phyloP scores from a whole-genome alignment of 495 filamentous ascomycete species.

The Neurospora pannonica region DNA sequence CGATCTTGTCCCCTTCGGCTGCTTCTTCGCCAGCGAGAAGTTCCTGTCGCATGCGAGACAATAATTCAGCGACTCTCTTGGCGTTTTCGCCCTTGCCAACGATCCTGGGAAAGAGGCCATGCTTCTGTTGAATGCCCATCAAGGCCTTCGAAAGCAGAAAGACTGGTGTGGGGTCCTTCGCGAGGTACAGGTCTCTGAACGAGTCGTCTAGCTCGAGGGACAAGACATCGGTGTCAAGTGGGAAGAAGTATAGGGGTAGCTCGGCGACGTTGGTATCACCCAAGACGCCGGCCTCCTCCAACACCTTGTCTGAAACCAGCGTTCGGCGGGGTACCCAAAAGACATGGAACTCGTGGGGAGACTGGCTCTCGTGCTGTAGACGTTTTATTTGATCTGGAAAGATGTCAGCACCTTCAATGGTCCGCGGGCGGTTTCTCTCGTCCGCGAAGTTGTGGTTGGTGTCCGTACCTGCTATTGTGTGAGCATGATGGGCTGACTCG shows the following conservation, averaged over 20 bases:
- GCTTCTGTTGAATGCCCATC: conserved; percentile 84
- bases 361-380: conserved; percentile 71
- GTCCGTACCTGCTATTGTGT: conserved; percentile 70
- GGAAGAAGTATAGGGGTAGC: conserved; percentile 79
- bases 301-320: conserved; percentile 77
- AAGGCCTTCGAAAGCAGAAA: conserved; percentile 86
- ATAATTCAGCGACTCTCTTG: conserved; percentile 73
- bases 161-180: conserved; percentile 82
- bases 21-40: conserved; percentile 69
- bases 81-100: conserved; percentile 95
- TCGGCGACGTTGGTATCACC: conserved; percentile 86
- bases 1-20: conserved; percentile 49
- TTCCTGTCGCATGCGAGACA: conserved; percentile 91
- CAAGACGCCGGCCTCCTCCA: conserved; percentile 88
- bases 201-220: conserved; percentile 83
- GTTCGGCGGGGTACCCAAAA: conserved; percentile 92
- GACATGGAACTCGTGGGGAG: conserved; percentile 88
- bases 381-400: conserved; percentile 79
- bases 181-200: conserved; percentile 78
- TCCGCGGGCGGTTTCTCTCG: background rate
- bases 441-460: conserved; percentile 8
- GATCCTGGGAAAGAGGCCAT: conserved; percentile 91
- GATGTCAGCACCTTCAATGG: conserved; percentile 22
- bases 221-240: conserved; percentile 81
- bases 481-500: conserved; percentile 73